Evolutionary conservation across 352 stramenopile species (phyloP), one percentile per base, ranked within the genome.

Genomic region (Globisporangium ultimum): DNA sequence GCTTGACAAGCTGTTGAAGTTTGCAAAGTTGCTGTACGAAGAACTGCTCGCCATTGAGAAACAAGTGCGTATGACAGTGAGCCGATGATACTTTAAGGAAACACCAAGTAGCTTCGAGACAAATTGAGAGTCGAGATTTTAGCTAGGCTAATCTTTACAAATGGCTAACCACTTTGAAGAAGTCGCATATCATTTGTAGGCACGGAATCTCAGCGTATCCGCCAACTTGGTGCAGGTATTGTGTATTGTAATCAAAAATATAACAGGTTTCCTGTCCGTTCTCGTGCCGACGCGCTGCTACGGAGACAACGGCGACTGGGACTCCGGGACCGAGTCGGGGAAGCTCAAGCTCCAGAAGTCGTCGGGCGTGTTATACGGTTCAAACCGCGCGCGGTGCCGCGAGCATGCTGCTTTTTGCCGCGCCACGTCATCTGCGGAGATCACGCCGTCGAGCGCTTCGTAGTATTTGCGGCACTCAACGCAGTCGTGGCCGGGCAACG

Each of bases 341-440:
- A 94, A 94, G 54, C 76, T 94, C 17, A 94, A 63, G 21, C 82
- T 72, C 84, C 84, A 94, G 56, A 93, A 94, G 58, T 91, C 84
- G 52, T 94, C 82, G 8, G 84, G 84, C n/a, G 84, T 94, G 43
- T 90, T 67, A 61, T 89, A 88, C 21, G 78, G 82, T 50, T 90
- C 70, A 36, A 80, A 89, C 49, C 77, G 69, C 9, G 84, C 84
- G 14, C 84, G 84, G 63, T 94, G 84, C 9, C 84, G 80, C 32
- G 84, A 94, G 57, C 84, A 94, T 38, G 70, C 74, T 55, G 68
- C 60, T 60, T 84, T 84, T 18, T 85, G 72, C 21, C 64, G 58
- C 28, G 49, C 47, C 9, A 70, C 58, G 38, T 80, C 64, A 12
- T 71, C 68, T 10, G 60, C 63, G 8, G 72, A 48, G 14, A 82